phyloP scores from a whole-genome alignment of 2,329 filamentous ascomycete genomes.

The Hymenoscyphus fraxineus region DNA sequence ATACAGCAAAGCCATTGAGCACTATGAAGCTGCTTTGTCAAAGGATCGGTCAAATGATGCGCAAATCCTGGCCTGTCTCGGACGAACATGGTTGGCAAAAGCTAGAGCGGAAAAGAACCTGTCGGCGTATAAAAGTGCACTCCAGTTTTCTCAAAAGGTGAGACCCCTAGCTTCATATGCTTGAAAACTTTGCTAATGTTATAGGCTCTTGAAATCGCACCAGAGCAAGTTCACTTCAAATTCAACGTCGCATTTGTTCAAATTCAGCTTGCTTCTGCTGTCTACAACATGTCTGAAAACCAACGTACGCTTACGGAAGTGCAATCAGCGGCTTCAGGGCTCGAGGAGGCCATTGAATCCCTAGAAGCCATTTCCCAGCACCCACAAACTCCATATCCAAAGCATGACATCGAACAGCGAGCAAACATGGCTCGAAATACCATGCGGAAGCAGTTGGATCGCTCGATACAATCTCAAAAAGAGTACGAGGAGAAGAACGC shows the following conservation, averaged over 20 bases:
- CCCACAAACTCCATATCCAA: slow-evolving; percentile 77
- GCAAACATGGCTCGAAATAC: slow-evolving; percentile 97
- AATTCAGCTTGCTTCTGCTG: slow-evolving; percentile 82
- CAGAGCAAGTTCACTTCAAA: slow-evolving; percentile 84
- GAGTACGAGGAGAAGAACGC: slow-evolving; percentile 94
- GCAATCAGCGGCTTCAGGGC: slow-evolving; percentile 70
- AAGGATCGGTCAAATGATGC: slow-evolving; percentile 61
- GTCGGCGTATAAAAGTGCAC: slow-evolving; percentile 57
- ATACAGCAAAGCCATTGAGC: slow-evolving; percentile 87
- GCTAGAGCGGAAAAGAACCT: slow-evolving; percentile 62
- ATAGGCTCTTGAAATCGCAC: slow-evolving; percentile 70
- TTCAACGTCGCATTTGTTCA: slow-evolving; percentile 99
- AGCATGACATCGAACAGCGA: slow-evolving; percentile 85
- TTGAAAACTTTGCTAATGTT: slow-evolving; percentile 25
- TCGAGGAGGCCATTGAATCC: slow-evolving; percentile 79
- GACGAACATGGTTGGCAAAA: slow-evolving; percentile 65
- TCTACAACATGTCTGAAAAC: slow-evolving; percentile 70
- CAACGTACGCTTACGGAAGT: slow-evolving; percentile 78
- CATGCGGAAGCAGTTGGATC: slow-evolving; percentile 84
- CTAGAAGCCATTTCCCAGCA: slow-evolving; percentile 61
- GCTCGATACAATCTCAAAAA: slow-evolving; percentile 76
- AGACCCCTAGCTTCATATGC: slow-evolving; percentile 18
- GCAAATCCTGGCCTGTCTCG: slow-evolving; percentile 66
- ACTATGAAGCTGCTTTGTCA: slow-evolving; percentile 74
- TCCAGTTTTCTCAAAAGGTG: slow-evolving; percentile 63